Conservation (phyloP, 331 rosid species). For the Acacia pycnantha region DNA sequence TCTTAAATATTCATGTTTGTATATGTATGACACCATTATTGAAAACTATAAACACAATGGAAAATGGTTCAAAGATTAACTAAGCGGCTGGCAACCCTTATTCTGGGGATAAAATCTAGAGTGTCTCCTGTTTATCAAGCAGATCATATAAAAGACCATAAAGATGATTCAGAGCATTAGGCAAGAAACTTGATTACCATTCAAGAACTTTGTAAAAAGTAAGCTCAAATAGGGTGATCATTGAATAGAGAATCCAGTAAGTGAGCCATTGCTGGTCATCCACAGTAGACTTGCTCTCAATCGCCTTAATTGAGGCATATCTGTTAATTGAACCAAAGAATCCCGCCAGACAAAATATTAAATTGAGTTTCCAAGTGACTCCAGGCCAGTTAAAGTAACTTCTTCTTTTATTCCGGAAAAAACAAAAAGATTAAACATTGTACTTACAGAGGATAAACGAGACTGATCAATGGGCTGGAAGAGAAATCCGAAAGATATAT, state of each 20-base stretch:
- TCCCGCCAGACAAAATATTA: neutral
- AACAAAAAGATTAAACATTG: neutral
- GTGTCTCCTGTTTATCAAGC: neutral
- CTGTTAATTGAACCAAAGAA: slow-evolving; percentile 39
- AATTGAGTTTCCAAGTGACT: neutral
- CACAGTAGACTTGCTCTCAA: slow-evolving; percentile 76
- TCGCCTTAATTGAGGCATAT: slow-evolving; percentile 87
- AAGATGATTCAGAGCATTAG: neutral
- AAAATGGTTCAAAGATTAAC: neutral
- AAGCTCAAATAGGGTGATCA: slow-evolving; percentile 91
- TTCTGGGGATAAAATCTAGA: neutral
- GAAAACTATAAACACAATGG: neutral
- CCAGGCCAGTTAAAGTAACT: neutral
- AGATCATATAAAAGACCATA: neutral
- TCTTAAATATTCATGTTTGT: neutral
- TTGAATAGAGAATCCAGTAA: slow-evolving; percentile 91
- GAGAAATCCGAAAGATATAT: slow-evolving; percentile 19
- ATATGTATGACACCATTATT: neutral
- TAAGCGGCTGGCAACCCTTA: slow-evolving; percentile 3
- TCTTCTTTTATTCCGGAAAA: too few relatives aligned
- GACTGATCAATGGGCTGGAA: slow-evolving; percentile 92
- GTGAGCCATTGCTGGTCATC: slow-evolving; percentile 99
- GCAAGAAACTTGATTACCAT: slow-evolving; percentile 48
- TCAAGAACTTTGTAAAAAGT: slow-evolving; percentile 80
- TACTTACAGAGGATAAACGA: slow-evolving; percentile 95